These are phyloP conservation scores for Cladosporium sp. DNA, from an alignment of 2,329 filamentous ascomycete genomes.

Conservation along the genomic window DNA sequence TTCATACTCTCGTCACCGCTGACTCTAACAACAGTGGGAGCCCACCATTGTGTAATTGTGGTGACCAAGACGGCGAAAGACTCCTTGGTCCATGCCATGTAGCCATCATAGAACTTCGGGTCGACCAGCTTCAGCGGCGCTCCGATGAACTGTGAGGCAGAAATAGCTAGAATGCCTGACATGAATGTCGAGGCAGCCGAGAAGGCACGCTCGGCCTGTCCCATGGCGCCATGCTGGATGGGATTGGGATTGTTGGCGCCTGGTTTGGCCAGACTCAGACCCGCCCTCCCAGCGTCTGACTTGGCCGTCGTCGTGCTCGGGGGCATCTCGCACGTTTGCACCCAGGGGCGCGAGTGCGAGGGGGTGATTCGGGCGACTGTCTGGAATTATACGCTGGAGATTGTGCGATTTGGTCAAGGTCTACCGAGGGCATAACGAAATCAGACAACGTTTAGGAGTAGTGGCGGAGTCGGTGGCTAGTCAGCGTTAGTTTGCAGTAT, in stretches of 20 bases:
- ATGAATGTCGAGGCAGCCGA: slow-evolving; percentile 48
- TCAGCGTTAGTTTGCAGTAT: background rate
- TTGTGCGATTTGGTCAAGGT: background rate
- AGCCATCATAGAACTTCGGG: slow-evolving; percentile 74
- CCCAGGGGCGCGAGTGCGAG: background rate
- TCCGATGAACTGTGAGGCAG: slow-evolving; percentile 70
- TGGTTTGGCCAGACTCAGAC: slow-evolving; percentile 37
- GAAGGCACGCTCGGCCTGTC: slow-evolving; percentile 48
- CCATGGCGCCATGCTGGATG: slow-evolving; percentile 43
- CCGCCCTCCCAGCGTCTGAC: slow-evolving; percentile 11
- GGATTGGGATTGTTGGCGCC: slow-evolving; percentile 36
- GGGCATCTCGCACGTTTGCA: background rate
- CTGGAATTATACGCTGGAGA: background rate
- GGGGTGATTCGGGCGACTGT: background rate
- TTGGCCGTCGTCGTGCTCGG: slow-evolving; percentile 3
- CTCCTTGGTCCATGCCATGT: slow-evolving; percentile 83
- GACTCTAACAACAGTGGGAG: slow-evolving; percentile 75
- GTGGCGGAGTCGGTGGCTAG: slow-evolving; percentile 2
- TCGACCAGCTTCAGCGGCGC: slow-evolving; percentile 71
- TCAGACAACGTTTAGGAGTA: background rate
- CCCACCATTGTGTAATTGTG: slow-evolving; percentile 80
- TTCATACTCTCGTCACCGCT: slow-evolving; percentile 78
- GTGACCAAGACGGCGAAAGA: slow-evolving; percentile 75
- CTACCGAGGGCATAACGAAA: background rate
- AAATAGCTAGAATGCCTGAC: slow-evolving; percentile 49